Base-by-base conservation (phyloP, 129 eudicot genomes). In the Flaveria ramosissima region DNA sequence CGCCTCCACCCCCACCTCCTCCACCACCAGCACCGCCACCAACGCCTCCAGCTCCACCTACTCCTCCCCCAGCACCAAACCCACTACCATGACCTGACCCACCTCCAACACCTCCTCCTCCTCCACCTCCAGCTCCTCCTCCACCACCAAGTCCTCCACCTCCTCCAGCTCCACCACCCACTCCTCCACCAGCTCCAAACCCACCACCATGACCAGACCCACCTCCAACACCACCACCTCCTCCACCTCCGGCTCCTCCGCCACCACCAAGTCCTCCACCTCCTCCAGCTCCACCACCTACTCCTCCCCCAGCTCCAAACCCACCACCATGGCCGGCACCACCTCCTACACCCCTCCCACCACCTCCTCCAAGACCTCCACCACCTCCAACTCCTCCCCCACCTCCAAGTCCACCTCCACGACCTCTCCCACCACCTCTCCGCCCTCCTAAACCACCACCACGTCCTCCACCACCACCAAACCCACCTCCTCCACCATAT, bases 141-240 rank as follows among this genome's bases (percentile, higher is more conserved):
- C 87, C 81, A 16, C 87, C 85, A 12, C 74, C 71, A 19, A 83
- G 81, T 0, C 86, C 84, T 16, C 88, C 83, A 20, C 79, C 23
- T 4, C 23, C 59, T 16, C 59, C 81, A 0, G 17, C 72, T 23
- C 90, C 87, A 30, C 75, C 81, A 13, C 87, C 87, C 32, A 53
- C 73, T 9, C 85, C 87, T 16, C 84, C 91, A 0, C 90, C 91
- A 3, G 68, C 73, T 2, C 88, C 86, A 17, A 73, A 72, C 50
- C 86, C 88, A 5, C 88, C 85, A 4, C 83, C 87, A 0, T 50
- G 64, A 20, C 77, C 82, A 0, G 77, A 78, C 1, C 82, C 82
- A 19, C 82, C 82, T 47, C 92, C 92, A 6, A 52, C 73, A 4
- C 86, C 92, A 1, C 75, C 84, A 0, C 88, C 92, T 0, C 86